phyloP scores from a whole-genome alignment of 208 protist species.

The Crithidia fasciculata region DNA sequence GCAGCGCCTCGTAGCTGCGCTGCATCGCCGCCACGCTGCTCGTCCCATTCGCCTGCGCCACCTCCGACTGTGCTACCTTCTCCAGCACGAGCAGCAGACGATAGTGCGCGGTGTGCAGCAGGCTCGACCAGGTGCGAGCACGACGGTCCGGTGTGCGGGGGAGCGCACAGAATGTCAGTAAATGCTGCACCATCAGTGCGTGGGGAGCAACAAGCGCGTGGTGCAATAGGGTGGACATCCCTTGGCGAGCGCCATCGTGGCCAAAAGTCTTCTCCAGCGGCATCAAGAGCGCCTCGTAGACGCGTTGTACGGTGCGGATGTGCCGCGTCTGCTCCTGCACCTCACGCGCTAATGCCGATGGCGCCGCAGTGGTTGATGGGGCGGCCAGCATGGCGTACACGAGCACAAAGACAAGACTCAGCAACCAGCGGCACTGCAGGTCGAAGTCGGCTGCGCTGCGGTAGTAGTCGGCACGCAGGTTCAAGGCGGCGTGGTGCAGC shows the following conservation, averaged over 20 bases:
- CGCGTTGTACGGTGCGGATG: conserved; percentile 36
- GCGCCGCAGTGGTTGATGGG: background rate
- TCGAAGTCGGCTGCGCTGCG: conserved; percentile 4
- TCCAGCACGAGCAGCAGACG: conserved; percentile 78
- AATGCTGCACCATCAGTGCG: conserved; percentile 14
- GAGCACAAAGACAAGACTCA: conserved; percentile 18
- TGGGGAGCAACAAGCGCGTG: conserved; percentile 43
- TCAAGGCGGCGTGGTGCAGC: conserved; percentile 17
- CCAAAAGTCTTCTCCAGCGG: conserved; percentile 33
- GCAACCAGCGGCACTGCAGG: conserved; percentile 32
- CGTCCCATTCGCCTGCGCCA: conserved; percentile 54
- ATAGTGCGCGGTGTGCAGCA: conserved; percentile 69
- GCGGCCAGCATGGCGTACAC: conserved; percentile 20
- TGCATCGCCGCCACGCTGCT: conserved; percentile 54
- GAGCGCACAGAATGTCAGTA: background rate
- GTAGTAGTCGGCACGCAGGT: conserved; percentile 33
- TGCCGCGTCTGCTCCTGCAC: conserved; percentile 27
- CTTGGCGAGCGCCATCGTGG: conserved; percentile 41
- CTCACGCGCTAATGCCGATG: conserved; percentile 5
- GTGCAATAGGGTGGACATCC: conserved; percentile 50
- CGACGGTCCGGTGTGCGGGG: background rate
- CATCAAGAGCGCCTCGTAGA: conserved; percentile 32
- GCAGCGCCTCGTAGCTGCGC: conserved; percentile 64
- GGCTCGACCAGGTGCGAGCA: conserved; percentile 17
- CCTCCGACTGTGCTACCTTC: conserved; percentile 55